These are phyloP conservation scores for Dacryopinax spathularia DNA, from an alignment of 768 basidiomycete genomes.

Conservation along the genomic window DNA sequence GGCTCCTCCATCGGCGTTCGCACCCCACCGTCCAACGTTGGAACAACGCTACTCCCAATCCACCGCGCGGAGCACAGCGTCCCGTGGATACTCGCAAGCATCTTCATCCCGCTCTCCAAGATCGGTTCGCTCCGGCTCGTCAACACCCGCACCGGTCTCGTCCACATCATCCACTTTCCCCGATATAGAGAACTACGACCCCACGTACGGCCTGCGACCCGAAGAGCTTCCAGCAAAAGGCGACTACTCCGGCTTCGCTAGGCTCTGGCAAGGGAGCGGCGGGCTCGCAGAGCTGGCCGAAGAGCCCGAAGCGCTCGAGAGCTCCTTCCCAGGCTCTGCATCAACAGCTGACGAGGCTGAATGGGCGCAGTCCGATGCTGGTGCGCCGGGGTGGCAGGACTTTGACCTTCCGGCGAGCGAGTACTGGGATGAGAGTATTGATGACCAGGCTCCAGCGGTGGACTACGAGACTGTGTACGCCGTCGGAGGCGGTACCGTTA, in stretches of 20 bases:
- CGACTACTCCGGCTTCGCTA: slow-evolving; percentile 63
- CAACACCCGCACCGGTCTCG: slow-evolving; percentile 9
- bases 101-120: background rate
- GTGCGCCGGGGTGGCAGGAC: background rate
- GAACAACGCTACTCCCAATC: background rate
- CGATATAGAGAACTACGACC: slow-evolving; percentile 79
- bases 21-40: background rate
- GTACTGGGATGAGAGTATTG: slow-evolving; percentile 49
- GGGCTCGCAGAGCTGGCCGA: slow-evolving; percentile 67
- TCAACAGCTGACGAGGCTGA: slow-evolving; percentile 29
- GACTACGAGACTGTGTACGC: slow-evolving; percentile 86
- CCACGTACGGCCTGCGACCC: slow-evolving; percentile 87
- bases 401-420: background rate
- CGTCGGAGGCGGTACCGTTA: slow-evolving; percentile 78
- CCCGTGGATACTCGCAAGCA: background rate
- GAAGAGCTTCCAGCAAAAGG: slow-evolving; percentile 80
- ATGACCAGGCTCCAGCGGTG: slow-evolving; percentile 32
- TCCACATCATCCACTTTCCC: slow-evolving; percentile 34
- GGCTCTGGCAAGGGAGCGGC: slow-evolving; percentile 35
- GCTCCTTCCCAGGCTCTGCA: background rate
- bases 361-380: slow-evolving; percentile 29
- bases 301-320: slow-evolving; percentile 29
- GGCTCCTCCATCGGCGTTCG: background rate
- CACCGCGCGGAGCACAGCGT: background rate
- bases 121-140: slow-evolving; percentile 8